Conservation (phyloP, 1,284 basidiomycete genomes). For the Cryptococcus hybrid region DNA sequence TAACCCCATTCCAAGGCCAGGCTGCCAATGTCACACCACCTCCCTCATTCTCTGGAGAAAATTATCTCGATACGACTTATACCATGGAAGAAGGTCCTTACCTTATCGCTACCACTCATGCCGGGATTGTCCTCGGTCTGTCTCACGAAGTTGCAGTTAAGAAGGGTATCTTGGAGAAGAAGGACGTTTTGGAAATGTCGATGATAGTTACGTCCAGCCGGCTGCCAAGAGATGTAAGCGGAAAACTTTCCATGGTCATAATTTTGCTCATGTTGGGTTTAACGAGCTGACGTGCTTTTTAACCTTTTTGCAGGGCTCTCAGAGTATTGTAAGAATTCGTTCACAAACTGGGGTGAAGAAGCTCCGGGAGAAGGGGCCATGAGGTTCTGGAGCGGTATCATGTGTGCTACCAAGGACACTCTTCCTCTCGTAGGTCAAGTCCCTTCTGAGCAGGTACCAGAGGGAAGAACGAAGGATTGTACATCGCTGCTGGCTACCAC, state of each 20-base stretch:
- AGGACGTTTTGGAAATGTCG: conserved; percentile 15
- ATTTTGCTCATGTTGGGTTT: no score
- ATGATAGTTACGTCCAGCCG: conserved; percentile 14
- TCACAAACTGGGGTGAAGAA: conserved; percentile 25
- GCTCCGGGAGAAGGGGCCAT: conserved; percentile 23
- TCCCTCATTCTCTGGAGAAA: conserved; percentile 14
- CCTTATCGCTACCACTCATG: conserved; percentile 24
- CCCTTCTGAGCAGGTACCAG: conserved; percentile 21
- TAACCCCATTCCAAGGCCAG: conserved; percentile 25
- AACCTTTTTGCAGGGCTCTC: conserved; percentile 3
- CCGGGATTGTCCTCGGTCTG: conserved; percentile 26
- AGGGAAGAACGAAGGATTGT: conserved; percentile 14
- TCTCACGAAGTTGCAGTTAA: conserved; percentile 3
- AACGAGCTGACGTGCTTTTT: background rate
- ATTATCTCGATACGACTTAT: conserved; percentile 18
- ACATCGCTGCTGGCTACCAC: conserved; percentile 21
- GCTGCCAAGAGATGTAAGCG: conserved; percentile 4
- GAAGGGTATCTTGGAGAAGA: conserved; percentile 6
- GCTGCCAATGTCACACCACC: conserved; percentile 27
- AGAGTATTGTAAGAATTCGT: conserved; percentile 15
- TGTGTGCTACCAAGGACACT: conserved; percentile 26
- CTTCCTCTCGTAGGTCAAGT: conserved; percentile 28
- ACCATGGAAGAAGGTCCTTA: conserved; percentile 26
- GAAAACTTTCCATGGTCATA: no score
- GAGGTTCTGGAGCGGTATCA: conserved; percentile 29